Percentiles rank a stretch among this genome's conserved stretches.
phyloP scores from a whole-genome alignment of 2,329 filamentous ascomycete species.

The Chaetomiaceae sp. region DNA sequence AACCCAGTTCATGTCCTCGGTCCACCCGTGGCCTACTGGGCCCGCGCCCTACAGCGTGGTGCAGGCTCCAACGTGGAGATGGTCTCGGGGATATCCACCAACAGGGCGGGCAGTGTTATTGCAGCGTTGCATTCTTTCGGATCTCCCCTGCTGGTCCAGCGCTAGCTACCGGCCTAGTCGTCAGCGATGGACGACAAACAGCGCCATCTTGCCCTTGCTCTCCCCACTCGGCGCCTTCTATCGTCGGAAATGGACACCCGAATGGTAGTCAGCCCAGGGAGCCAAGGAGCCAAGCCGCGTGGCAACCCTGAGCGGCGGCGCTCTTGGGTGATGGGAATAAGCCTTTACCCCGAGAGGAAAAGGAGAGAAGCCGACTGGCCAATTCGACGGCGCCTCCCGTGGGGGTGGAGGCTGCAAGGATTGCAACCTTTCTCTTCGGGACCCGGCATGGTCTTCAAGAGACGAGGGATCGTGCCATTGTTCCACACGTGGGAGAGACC shows the following conservation, averaged over 20 bases:
- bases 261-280: background rate
- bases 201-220: background rate
- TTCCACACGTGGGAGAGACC: background rate
- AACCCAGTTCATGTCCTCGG: background rate
- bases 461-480: background rate
- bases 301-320: background rate
- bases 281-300: constrained; percentile 3
- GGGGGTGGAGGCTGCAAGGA: background rate
- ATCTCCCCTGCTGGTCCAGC: background rate
- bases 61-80: too few species aligned
- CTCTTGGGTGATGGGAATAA: background rate
- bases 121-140: constrained; percentile 8
- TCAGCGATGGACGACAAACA: background rate
- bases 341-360: background rate
- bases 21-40: background rate
- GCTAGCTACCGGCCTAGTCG: background rate
- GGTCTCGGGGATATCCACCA: too few species aligned
- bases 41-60: background rate
- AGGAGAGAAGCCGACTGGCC: constrained; percentile 6
- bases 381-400: background rate
- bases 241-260: constrained; percentile 5
- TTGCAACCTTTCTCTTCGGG: too few species aligned
- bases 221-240: background rate
- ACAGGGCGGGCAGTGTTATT: background rate
- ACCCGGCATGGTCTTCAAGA: background rate